Conservation (phyloP, 2,329 filamentous ascomycete species). For the Monilinia vaccinii-corymbosi region DNA sequence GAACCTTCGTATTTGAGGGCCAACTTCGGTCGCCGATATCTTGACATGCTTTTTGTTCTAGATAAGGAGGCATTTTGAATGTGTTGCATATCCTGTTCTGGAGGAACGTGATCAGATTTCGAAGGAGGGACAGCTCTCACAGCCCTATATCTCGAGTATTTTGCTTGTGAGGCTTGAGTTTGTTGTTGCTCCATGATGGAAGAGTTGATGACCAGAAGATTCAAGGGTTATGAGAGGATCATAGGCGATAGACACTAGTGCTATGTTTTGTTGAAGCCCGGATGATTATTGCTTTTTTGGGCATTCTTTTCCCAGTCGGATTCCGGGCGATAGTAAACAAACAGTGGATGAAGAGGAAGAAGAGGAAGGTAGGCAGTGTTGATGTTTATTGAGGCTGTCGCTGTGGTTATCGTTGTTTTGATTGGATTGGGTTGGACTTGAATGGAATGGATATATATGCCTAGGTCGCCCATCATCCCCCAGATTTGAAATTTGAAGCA, state of each 20-base stretch:
- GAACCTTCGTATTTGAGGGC: constrained; percentile 6
- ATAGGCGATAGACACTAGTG: constrained; percentile 5
- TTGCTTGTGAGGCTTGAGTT: constrained; percentile 27
- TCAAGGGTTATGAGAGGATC: neutral
- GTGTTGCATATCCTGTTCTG: constrained; percentile 14
- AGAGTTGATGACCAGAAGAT: neutral
- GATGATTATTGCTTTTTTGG: neutral
- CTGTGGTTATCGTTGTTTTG: neutral
- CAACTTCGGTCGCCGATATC: constrained; percentile 29
- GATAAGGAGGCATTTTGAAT: neutral
- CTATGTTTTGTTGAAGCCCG: neutral
- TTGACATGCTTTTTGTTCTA: constrained; percentile 31
- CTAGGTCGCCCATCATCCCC: too few species aligned
- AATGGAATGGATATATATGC: too few species aligned
- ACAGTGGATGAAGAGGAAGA: neutral
- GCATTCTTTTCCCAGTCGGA: neutral
- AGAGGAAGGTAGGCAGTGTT: neutral
- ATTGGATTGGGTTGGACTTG: too few species aligned
- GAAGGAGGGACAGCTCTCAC: constrained; percentile 36
- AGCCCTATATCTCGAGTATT: constrained; percentile 50
- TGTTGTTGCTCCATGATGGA: constrained; percentile 16
- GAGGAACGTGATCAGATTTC: constrained; percentile 9
- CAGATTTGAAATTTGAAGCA: neutral
- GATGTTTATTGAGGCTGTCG: neutral
- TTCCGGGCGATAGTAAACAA: neutral